These are phyloP conservation scores for Liriodendron chinense DNA, from an alignment of 164 flowering plant species.

Conservation along the genomic window DNA sequence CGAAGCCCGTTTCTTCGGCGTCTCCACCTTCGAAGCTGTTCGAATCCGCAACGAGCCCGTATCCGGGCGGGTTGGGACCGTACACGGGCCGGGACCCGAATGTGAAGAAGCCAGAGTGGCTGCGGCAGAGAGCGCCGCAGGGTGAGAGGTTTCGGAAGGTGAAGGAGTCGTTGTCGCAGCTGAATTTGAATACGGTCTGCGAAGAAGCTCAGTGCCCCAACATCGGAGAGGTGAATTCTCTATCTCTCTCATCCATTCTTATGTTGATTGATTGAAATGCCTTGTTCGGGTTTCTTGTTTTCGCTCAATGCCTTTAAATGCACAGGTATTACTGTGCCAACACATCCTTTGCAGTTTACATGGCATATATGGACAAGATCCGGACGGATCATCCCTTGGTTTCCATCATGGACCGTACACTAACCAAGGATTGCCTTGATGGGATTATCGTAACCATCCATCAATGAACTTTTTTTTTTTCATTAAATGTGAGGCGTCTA, in stretches of 20 bases:
- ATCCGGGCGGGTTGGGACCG: conserved; percentile 60
- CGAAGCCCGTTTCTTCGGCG: neutral
- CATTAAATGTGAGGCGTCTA: neutral
- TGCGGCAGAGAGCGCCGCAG: conserved; percentile 82
- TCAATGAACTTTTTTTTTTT: no score
- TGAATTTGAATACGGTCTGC: conserved; percentile 88
- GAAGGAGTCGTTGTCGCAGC: conserved; percentile 54
- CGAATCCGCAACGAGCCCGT: conserved; percentile 28
- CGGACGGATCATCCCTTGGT: no score
- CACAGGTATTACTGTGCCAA: no score
- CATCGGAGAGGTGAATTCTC: conserved; percentile 71
- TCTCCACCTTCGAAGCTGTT: conserved; percentile 20
- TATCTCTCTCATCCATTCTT: no score
- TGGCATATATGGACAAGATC: no score
- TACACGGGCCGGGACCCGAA: conserved; percentile 79
- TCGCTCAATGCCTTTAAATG: no score
- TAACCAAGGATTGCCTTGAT: no score
- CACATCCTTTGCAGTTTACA: no score
- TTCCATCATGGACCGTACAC: no score
- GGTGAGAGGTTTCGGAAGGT: conserved; percentile 72
- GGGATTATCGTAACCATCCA: neutral
- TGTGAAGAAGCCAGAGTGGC: conserved; percentile 86
- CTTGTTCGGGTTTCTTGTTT: no score
- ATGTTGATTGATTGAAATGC: no score
- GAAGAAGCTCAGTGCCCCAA: conserved; percentile 97